Evolutionary conservation across 2,329 filamentous ascomycete genomes (phyloP), one percentile per base, ranked within the genome.

Genomic region (Microascus cirrosus): DNA sequence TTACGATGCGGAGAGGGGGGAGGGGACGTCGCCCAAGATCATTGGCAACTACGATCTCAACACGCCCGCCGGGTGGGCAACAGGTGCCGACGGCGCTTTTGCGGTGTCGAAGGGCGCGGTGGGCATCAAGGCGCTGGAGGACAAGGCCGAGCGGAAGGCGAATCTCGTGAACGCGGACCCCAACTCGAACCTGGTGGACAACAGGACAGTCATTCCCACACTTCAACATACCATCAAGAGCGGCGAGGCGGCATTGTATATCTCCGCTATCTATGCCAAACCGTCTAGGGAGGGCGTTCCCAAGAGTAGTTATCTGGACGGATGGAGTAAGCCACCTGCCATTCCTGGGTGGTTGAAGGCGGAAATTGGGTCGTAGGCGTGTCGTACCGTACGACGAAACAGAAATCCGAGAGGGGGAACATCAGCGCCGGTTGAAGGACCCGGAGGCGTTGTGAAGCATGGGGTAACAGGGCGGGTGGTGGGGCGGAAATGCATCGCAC

Each of bases 171-270:
- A 90, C 59, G 86, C 87, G 12, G 89, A 92, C 67, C 87, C 88
- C 7, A 91, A 92, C 71, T 87, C 85, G 54, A 92, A 92, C 70
- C 71, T 92, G 36, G 76, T 90, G 2, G 84, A 90, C 71, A 83
- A 84, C 59, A 74, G 88, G 59, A 90, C 86, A 3, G 77, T 87
- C 50, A 80, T 92, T 63, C 89, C 89, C 25, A 85, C 85, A 34
- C 70, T 92, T 65, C 81, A 84, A 66, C 77, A 80, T 61, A 83
- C 81, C 28, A 68, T 91, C 39, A 72, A 73, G 57, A 74, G 76
- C 52, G 85, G 81, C 0, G 74, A 81, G 63, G 77, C 74, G 32
- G 76, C 74, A 42, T 89, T 85, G 85, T 87, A 89, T 66, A 77
- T 87, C 3, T 84, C 83, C 12, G 87, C 79, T 3, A 81, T 92